Evolutionary conservation across 1,284 basidiomycete species (phyloP).

Genomic region (Fomitopsis betulina): DNA sequence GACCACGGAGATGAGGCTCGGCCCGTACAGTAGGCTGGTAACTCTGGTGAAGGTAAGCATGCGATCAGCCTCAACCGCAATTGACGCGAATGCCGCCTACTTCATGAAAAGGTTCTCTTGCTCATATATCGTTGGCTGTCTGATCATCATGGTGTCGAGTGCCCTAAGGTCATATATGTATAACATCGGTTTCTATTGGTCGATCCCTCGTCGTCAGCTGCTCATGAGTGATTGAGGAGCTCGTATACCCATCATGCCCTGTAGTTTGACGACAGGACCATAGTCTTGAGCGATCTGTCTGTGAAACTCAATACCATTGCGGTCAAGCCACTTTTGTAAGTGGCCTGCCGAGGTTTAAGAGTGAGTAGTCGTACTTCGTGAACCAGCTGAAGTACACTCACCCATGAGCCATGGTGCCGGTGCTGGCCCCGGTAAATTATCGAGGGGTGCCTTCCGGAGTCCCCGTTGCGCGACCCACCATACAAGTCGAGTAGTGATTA

Average conservation of each 20-base stretch:
- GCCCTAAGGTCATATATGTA: constrained; percentile 6
- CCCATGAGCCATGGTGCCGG: constrained; percentile 12
- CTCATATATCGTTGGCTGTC: constrained; percentile 1
- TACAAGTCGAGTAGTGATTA: background rate
- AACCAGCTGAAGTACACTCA: background rate
- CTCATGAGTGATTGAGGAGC: too few species aligned
- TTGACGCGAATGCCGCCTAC: background rate
- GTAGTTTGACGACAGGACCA: constrained; percentile 15
- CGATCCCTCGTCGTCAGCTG: background rate
- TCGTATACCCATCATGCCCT: constrained; percentile 13
- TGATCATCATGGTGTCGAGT: constrained; percentile 3
- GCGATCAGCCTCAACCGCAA: background rate
- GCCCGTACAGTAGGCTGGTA: constrained; percentile 3
- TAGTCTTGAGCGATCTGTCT: constrained; percentile 13
- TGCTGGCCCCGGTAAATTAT: constrained; percentile 13
- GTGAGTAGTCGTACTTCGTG: background rate
- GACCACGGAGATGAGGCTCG: background rate
- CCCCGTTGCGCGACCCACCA: background rate
- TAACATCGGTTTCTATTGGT: constrained; percentile 1
- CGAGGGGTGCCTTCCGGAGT: constrained; percentile 7
- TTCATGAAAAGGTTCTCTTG: constrained; percentile 3
- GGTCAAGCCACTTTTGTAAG: constrained; percentile 8
- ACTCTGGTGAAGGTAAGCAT: background rate
- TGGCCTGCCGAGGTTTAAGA: constrained; percentile 6
- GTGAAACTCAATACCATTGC: constrained; percentile 13